Conservation (phyloP, 768 basidiomycete genomes). For the Rhodotorula diobovata region DNA sequence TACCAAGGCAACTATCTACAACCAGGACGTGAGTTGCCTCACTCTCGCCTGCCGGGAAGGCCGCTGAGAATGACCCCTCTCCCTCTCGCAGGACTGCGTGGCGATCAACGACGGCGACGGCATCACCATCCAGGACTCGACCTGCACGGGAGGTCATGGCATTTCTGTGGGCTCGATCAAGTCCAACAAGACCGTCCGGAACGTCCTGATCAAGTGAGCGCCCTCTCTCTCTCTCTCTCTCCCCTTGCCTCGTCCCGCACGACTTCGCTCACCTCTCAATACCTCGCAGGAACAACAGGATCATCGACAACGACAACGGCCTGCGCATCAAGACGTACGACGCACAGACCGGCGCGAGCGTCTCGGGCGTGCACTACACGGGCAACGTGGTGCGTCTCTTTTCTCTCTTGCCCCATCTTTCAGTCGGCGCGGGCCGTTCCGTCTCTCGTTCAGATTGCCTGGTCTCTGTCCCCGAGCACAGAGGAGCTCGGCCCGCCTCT, state of each 20-base stretch:
- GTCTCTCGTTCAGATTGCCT: not conserved
- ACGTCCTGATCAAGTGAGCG: slow-evolving; percentile 4
- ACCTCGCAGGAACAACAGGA: slow-evolving; percentile 47
- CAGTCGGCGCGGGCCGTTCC: too few species aligned
- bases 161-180: slow-evolving; percentile 55
- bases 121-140: slow-evolving; percentile 4
- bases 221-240: too few species aligned
- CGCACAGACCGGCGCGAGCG: slow-evolving; percentile 35
- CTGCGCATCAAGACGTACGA: slow-evolving; percentile 56
- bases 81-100: not conserved
- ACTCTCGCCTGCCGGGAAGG: too few species aligned
- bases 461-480: too few species aligned
- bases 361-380: slow-evolving; percentile 38
- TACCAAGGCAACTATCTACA: not conserved
- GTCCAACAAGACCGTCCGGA: slow-evolving; percentile 29
- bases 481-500: too few species aligned
- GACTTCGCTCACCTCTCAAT: too few species aligned
- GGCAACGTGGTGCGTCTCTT: slow-evolving; percentile 55
- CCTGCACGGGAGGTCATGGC: slow-evolving; percentile 56
- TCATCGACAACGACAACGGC: slow-evolving; percentile 29
- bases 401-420: too few species aligned
- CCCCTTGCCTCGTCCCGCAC: too few species aligned
- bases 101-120: slow-evolving; percentile 10
- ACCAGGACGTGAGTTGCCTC: not conserved
- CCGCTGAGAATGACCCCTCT: not conserved